Base-by-base conservation (phyloP, 1,284 basidiomycete species). In the Xerocomus amazonicus region DNA sequence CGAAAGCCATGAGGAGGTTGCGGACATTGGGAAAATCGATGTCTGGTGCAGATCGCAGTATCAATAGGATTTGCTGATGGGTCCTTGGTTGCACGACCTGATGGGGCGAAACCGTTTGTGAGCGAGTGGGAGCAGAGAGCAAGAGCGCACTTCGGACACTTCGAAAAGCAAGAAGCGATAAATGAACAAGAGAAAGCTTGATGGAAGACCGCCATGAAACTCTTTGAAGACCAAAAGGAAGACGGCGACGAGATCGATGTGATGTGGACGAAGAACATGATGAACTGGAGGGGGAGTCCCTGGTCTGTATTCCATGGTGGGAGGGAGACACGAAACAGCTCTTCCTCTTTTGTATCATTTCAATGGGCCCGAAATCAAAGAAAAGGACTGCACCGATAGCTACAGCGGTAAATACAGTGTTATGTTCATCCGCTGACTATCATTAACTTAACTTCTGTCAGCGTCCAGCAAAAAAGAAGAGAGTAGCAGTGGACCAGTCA, bases 221-320 rank as follows among this genome's bases (percentile, higher is more conserved):
- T 82, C 79, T 57, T 79, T 80, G 63, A 83, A 85, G 2, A 77
- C 68, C 10, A 83, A 69, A 51, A 80, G 69, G 34, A 89, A 71
- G 33, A 89, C 70, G 35, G 77, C 76, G 28, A 90, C 69, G 13
- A 90, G 68, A 43, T 76, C 76, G 39, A 91, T 70, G 62, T 91
- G 88, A 59, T 91, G 88, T 3, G 88, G 86, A 49, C 80, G 75
- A 29, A 87, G 72, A 45, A 79, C 72, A 65, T 86, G 81, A 47
- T 79, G 76, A 6, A 77, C 76, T 1, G 82, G 79, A 3, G 81
- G 81, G 47, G 77, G 77, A 16, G 68, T 68, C 6, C 62, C 62
- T 4, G 57, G 61, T 46, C 41, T 55, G 53, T 66, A 52, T 31
- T 65, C 60, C 67, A 68, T 69, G 28, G 16, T 48, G n/a, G 37